Evolutionary conservation across 305 asterid species (phyloP).

Genomic region (Salvia sclarea): DNA sequence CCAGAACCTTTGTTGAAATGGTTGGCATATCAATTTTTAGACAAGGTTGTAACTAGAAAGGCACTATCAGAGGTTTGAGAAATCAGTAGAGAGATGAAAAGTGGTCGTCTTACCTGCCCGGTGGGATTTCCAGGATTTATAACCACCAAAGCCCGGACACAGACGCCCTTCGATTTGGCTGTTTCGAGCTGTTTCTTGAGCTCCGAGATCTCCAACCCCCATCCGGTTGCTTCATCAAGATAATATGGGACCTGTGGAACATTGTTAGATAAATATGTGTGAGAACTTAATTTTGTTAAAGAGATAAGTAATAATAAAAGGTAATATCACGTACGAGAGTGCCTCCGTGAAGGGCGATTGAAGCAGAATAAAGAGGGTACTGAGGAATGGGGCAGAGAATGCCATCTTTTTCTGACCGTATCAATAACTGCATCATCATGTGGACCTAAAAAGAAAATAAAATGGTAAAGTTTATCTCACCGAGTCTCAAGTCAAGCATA

Average conservation of each 20-base stretch:
- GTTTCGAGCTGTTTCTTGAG: constrained; percentile 69
- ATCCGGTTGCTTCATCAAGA: constrained; percentile 84
- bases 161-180: constrained; percentile 70
- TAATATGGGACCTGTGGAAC: constrained; percentile 75
- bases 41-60: constrained; percentile 18
- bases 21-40: constrained; percentile 21
- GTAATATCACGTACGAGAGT: constrained; percentile 69
- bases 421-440: constrained; percentile 92
- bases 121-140: constrained; percentile 95
- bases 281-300: background rate
- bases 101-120: constrained; percentile 61
- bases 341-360: constrained; percentile 93
- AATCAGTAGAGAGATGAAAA: constrained; percentile 5
- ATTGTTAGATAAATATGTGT: constrained; percentile 36
- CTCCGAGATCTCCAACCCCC: constrained; percentile 82
- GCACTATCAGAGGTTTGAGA: constrained; percentile 2
- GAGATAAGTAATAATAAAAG: background rate
- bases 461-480: background rate
- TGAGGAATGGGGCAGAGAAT: constrained; percentile 93
- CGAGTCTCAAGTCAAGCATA: no score
- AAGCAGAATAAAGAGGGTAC: constrained; percentile 93
- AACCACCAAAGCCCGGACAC: constrained; percentile 79
- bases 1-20: constrained; percentile 57
- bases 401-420: constrained; percentile 73
- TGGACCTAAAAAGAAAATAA: constrained; percentile 57